Base-by-base conservation (phyloP, 805 yeast species). In the Saturnispora ahearnii region DNA sequence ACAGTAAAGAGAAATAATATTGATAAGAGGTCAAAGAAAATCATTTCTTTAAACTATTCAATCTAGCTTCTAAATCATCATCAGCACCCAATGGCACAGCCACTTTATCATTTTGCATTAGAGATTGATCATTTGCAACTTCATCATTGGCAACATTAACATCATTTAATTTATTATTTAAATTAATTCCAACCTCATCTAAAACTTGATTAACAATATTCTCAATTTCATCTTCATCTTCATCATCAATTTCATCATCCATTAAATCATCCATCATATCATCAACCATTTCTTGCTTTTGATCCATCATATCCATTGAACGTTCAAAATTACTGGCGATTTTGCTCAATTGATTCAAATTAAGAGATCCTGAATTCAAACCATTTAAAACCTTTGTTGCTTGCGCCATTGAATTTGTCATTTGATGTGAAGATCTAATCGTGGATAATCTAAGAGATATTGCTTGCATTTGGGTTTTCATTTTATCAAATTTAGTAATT, bases 241-340 rank as follows among this genome's bases (percentile, higher is more conserved):
- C 95, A 24, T 78, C 88, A 56, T 82, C 85, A 51, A 87, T 80
- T 59, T 87, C 97, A 60, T 83, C 88, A 48, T 84, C 96, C 93
- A 93, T 88, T 18, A 93, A 86, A 64, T 91, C 96, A 63, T 93
- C 99, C 59, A 93, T 84, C 18, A 96, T 95, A 63, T 93, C 99
- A 63, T 93, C 99, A 85, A 93, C 93, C 79, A 95, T 87, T 65
- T 95, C 99, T 66, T 95, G 98, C 61, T 96, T 83, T 69, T 93
- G 99, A 66, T 91, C 97, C 98, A 93, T 93, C 59, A 95, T 71
- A 63, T 95, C 99, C 66, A 86, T 87, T 62, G 91, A 96, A 60
- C 79, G 81, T 61, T 93, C 96, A 66, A 93, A 93, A 60, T 93
- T 98, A 85, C 87, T 90, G 2, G 97, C 88, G 21, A 93, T 93